Evolutionary conservation across 805 yeast genomes (phyloP).

Genomic region (Candida vartiovaarae): DNA sequence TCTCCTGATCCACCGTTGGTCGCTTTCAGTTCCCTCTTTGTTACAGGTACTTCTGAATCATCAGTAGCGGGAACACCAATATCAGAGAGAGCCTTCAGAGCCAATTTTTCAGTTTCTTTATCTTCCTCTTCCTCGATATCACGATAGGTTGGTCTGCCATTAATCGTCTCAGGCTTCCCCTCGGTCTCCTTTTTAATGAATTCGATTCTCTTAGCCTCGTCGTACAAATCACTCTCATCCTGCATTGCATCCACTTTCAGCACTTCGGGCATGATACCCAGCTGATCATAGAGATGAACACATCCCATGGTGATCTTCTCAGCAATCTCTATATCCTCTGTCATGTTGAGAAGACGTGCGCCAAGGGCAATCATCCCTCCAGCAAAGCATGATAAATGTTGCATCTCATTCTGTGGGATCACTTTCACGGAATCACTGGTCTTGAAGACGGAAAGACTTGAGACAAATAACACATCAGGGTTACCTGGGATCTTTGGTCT

Average conservation of each 20-base stretch:
- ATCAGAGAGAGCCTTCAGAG: background rate
- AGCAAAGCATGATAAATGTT: constrained; percentile 43
- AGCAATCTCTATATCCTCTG: constrained; percentile 34
- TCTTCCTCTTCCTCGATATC: background rate
- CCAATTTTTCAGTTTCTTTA: background rate
- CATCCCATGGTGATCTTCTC: constrained; percentile 42
- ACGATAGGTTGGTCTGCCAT: background rate
- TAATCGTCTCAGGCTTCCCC: background rate
- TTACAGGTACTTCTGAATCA: background rate
- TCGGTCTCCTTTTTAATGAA: background rate
- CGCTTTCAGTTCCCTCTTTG: background rate
- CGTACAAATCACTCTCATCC: constrained; percentile 18
- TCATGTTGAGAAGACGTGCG: constrained; percentile 31
- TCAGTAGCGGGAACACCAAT: background rate
- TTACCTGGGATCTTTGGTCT: constrained; percentile 37
- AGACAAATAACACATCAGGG: constrained; percentile 27
- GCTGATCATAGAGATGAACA: constrained; percentile 32
- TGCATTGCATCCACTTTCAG: constrained; percentile 25
- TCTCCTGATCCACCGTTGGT: background rate
- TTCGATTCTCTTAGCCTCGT: constrained; percentile 10
- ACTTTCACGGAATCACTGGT: constrained; percentile 10
- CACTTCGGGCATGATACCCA: constrained; percentile 39
- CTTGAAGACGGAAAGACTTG: constrained; percentile 21
- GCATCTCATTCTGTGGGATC: constrained; percentile 30
- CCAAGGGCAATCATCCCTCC: constrained; percentile 50